phyloP scores from a whole-genome alignment of 495 filamentous ascomycete genomes.

The Friedmanniomyces endolithicus region DNA sequence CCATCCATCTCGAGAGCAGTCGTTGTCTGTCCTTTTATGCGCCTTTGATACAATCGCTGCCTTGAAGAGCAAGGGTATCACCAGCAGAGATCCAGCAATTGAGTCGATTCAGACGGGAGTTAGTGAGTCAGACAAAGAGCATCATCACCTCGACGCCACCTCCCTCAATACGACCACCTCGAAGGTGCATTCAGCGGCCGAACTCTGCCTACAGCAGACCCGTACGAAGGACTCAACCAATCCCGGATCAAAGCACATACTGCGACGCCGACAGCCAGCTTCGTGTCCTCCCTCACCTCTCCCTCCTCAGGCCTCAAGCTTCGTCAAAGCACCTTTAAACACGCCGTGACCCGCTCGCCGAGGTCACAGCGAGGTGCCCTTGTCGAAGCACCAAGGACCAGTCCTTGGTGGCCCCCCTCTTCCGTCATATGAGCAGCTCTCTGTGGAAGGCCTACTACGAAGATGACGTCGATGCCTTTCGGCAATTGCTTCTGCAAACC shows the following conservation, averaged over 20 bases:
- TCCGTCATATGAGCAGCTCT: constrained; percentile 81
- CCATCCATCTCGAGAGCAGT: background rate
- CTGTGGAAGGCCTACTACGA: constrained; percentile 93
- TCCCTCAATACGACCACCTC: background rate
- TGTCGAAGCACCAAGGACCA: constrained; percentile 49
- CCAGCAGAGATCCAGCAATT: background rate
- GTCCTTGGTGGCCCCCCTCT: constrained; percentile 28
- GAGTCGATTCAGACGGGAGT: background rate
- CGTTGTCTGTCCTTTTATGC: background rate
- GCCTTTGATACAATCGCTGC: background rate
- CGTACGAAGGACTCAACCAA: no score
- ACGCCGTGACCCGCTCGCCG: constrained; percentile 66
- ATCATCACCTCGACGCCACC: background rate
- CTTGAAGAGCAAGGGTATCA: background rate
- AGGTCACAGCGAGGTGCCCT: constrained; percentile 76
- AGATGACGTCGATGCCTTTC: constrained; percentile 89
- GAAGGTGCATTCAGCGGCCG: no score
- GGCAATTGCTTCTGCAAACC: constrained; percentile 57
- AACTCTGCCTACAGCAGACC: no score
- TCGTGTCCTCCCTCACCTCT: background rate
- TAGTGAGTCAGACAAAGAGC: background rate
- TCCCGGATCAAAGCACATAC: no score
- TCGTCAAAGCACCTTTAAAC: constrained; percentile 41
- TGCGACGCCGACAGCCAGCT: background rate
- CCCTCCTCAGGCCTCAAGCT: background rate